Base-by-base conservation (phyloP, 805 yeast genomes). In the Barnettozyma pratensis region DNA sequence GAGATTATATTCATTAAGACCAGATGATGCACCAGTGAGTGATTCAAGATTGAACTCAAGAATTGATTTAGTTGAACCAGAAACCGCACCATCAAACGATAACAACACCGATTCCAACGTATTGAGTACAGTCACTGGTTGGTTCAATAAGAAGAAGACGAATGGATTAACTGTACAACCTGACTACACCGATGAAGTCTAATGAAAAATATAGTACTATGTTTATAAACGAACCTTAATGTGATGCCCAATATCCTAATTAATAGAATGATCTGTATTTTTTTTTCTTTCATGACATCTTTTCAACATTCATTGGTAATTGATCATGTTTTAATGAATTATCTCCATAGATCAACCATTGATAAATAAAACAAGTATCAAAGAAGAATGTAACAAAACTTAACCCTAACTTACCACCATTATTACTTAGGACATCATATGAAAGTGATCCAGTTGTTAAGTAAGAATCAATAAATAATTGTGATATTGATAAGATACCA, bases 381-480 rank as follows among this genome's bases (percentile, higher is more conserved):
- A 72, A 72, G 41, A 63, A 47, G 34, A 71, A 45, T 2, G 75
- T 70, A 3, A 70, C 69, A 37, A 66, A 46, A 31, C 74, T 68
- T 12, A 71, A 53, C 2, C 73, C 73, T 14, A 72, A 54, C 49
- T 70, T 71, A 2, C 74, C 74, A 44, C 70, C 61, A 42, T 70
- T 71, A 19, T 66, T 60, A n/a, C 60, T 41, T 25, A 70, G 45
- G 0, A 62, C 52, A 11, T 56, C 54, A 34, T 46, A 37, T 11
- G 51, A 58, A n/a, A 69, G 44, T 1, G 47, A n/a, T 29, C 62
- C 62, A 5, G 62, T 58, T 10, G 59, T 50, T 11, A 56, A 45
- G 37, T 60, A 60, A 2, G 63, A 52, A 39, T 61, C 65, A 30
- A 62, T 35, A 26, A 62, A 53, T 7, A 62, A 41, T 41, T 61